Evolutionary conservation across 768 basidiomycete species (phyloP), one percentile per base, ranked within the genome.

Genomic region (Podaxis carcinomalis): DNA sequence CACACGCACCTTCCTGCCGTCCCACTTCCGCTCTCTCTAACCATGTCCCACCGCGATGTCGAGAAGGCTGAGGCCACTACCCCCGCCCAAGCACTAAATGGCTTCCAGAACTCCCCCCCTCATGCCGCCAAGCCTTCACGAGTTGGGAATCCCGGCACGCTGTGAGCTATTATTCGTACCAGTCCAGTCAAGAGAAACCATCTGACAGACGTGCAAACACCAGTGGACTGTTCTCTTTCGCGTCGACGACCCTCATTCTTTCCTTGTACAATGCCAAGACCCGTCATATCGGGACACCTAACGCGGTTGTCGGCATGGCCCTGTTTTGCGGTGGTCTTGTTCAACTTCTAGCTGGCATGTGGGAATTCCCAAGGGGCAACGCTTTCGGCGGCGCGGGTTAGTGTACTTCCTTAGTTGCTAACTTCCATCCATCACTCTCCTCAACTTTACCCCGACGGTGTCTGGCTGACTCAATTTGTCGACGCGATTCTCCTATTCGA

Each of bases 281-380:
- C 0, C 80, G 86, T n/a, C 68, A 73, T 23, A 77, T 92, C 64
- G 63, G 67, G 16, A 67, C 69, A 4, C 85, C 90, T 42, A 92
- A 93, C 61, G 83, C 86, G 28, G 84, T 93, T 51, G 80, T 93
- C 52, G 94, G 92, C 54, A 93, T 95, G 92, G 92, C 92, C 25
- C 69, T 92, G 65, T 90, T 86, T 73, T 84, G 84, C 63, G 94
- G 93, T 64, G 94, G 94, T 62, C 85, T 95, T 35, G 87, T 81
- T 11, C 94, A 95, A 70, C 78, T 95, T 50, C 75, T 95, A 40
- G 93, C 93, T 32, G 94, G 94, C 44, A 92, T 94, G 88, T 93
- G 92, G 92, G 87, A 88, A 72, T 88, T 87, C 74, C 83, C 85
- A 14, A 74, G 80, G 35, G 86, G 86, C 0, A 91, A 92, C 64